A percentile compares a stretch with the other conserved stretches of the same genome.
Conservation (phyloP, 73 alveolate genomes). For the Blepharisma japonicum region DNA sequence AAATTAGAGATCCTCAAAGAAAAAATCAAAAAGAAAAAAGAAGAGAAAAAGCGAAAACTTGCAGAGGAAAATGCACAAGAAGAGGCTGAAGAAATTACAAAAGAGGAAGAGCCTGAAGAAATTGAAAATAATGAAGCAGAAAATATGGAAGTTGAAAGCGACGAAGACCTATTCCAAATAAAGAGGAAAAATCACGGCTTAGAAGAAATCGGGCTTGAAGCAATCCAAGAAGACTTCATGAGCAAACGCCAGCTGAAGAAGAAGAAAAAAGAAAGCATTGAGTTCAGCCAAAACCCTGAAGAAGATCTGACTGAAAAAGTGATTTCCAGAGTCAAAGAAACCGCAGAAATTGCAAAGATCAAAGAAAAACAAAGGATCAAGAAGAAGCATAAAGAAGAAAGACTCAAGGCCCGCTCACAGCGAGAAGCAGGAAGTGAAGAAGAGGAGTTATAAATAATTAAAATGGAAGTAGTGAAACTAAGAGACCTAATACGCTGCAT, state of each 20-base stretch:
- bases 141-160: neutral
- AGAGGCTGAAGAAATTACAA: slow-evolving; percentile 39
- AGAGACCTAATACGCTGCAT: too few relatives aligned
- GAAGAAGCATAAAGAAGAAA: too few relatives aligned
- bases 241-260: slow-evolving; percentile 42
- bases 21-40: slow-evolving; percentile 62
- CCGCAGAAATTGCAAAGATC: too few relatives aligned
- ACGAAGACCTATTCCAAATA: neutral
- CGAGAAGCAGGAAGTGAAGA: too few relatives aligned
- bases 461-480: too few relatives aligned
- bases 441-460: too few relatives aligned
- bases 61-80: slow-evolving; percentile 39
- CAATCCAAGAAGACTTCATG: slow-evolving; percentile 9
- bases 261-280: slow-evolving; percentile 30
- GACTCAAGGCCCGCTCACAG: too few relatives aligned
- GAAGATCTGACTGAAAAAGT: too few relatives aligned
- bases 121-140: slow-evolving; percentile 50
- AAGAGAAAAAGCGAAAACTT: slow-evolving; percentile 53
- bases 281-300: too few relatives aligned
- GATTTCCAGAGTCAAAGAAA: too few relatives aligned
- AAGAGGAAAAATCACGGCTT: slow-evolving; percentile 5
- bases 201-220: neutral
- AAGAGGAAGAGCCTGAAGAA: slow-evolving; percentile 40
- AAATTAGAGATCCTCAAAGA: slow-evolving; percentile 63
- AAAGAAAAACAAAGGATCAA: too few relatives aligned